A percentile compares a stretch with the other conserved stretches of the same genome.
These are phyloP conservation scores for Clonostachys sp. DNA, from an alignment of 2,329 filamentous ascomycete species.

Conservation along the genomic window DNA sequence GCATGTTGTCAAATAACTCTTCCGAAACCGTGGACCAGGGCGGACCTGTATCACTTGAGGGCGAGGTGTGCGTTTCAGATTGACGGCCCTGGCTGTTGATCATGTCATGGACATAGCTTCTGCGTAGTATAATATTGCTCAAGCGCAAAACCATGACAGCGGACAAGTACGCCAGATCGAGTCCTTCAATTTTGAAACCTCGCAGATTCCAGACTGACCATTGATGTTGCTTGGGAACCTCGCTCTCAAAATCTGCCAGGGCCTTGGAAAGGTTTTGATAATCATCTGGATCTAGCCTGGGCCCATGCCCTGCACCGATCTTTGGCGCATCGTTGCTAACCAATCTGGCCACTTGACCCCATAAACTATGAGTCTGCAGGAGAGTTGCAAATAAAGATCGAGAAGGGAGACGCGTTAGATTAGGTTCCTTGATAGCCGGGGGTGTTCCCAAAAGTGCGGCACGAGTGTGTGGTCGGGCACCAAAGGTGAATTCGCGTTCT, in stretches of 20 bases:
- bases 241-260: conserved; percentile 19
- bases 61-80: conserved; percentile 1
- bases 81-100: conserved; percentile 1
- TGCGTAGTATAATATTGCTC: conserved; percentile 26
- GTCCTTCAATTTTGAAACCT: conserved; percentile 21
- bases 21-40: conserved; percentile 19
- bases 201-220: conserved; percentile 29
- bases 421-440: conserved; percentile 9
- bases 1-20: conserved; percentile 27
- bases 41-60: conserved; percentile 1
- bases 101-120: conserved; percentile 24
- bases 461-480: conserved; percentile 14
- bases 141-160: conserved; percentile 26
- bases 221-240: conserved; percentile 19
- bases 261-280: conserved; percentile 17
- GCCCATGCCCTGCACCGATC: conserved; percentile 13
- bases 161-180: conserved; percentile 27
- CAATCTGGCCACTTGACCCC: conserved; percentile 25
- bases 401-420: background rate
- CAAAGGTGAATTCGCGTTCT: conserved; percentile 30
- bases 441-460: conserved; percentile 23
- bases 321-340: conserved; percentile 5
- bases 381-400: conserved; percentile 27
- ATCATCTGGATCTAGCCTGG: conserved; percentile 15
- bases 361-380: conserved; percentile 27